Evolutionary conservation across 179 eudicot genomes (phyloP).

Genomic region (Silene coronaria): DNA sequence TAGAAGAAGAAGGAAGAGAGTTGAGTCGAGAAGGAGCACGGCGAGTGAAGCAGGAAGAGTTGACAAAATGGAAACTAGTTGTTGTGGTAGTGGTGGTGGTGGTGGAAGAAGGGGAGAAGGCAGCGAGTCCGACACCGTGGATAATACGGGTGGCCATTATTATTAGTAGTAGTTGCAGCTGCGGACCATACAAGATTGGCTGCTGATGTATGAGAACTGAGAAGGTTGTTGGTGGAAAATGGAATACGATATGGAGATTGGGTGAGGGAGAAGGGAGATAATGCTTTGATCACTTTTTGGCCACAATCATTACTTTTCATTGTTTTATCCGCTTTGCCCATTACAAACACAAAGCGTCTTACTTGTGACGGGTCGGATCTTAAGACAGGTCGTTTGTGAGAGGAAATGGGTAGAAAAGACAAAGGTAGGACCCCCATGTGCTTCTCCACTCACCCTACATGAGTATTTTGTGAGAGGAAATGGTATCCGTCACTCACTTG

Average conservation of each 20-base stretch:
- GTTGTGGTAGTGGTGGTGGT: constrained; percentile 20
- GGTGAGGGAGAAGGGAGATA: not conserved
- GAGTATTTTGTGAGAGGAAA: no score
- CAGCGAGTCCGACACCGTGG: constrained; percentile 21
- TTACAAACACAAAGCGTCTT: no score
- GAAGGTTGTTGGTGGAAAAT: no score
- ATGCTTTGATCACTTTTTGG: not conserved
- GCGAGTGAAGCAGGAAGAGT: constrained; percentile 23
- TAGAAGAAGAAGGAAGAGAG: constrained; percentile 10
- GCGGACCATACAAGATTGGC: not conserved
- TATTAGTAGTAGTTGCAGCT: no score
- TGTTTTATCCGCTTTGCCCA: not conserved
- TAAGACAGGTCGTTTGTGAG: no score
- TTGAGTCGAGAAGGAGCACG: constrained; percentile 26
- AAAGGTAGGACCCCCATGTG: no score
- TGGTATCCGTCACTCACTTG: no score
- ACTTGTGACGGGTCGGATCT: no score
- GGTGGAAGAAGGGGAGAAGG: constrained; percentile 19
- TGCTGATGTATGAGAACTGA: no score
- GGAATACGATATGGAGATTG: no score
- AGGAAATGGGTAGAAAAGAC: no score
- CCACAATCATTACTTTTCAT: not conserved
- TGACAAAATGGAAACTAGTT: constrained; percentile 24
- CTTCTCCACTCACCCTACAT: no score
- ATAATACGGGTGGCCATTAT: constrained; percentile 22